phyloP scores from a whole-genome alignment of 805 yeast genomes.

The Grigorovia jiainica region DNA sequence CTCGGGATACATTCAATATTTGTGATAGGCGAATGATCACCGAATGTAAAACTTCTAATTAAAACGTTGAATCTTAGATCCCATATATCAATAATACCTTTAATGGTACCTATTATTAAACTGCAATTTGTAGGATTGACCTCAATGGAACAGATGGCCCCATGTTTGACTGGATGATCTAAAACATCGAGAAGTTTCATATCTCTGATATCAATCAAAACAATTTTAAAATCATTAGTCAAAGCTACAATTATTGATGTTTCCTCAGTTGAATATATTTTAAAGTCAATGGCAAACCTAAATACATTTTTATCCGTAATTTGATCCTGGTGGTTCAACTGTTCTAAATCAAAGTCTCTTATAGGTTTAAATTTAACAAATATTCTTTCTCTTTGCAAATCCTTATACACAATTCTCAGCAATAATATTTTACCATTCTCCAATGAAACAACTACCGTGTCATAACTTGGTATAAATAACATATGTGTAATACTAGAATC shows the following conservation, averaged over 20 bases:
- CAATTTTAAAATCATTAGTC: constrained; percentile 45
- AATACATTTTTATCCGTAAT: constrained; percentile 29
- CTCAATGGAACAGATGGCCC: constrained; percentile 52
- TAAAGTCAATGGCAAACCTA: constrained; percentile 29
- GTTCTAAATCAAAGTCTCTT: constrained; percentile 13
- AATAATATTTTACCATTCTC: constrained; percentile 29
- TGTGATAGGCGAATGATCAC: constrained; percentile 40
- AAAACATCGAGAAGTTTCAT: constrained; percentile 37
- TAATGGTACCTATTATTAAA: constrained; percentile 64
- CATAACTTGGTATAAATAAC: constrained; percentile 42
- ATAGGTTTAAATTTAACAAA: constrained; percentile 9
- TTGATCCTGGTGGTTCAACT: neutral
- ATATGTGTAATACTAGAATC: constrained; percentile 42
- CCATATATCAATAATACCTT: constrained; percentile 73
- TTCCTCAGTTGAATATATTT: constrained; percentile 33
- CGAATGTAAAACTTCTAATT: constrained; percentile 55
- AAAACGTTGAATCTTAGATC: constrained; percentile 60
- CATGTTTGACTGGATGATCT: constrained; percentile 53
- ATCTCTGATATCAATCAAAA: constrained; percentile 48
- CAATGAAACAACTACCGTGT: constrained; percentile 47
- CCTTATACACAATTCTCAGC: constrained; percentile 30
- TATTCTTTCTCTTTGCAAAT: constrained; percentile 7
- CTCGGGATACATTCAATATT: constrained; percentile 27
- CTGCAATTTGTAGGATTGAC: constrained; percentile 48
- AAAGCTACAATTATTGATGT: constrained; percentile 38